Evolutionary conservation across 805 yeast species (phyloP).

Genomic region (Danielia reshetovae): DNA sequence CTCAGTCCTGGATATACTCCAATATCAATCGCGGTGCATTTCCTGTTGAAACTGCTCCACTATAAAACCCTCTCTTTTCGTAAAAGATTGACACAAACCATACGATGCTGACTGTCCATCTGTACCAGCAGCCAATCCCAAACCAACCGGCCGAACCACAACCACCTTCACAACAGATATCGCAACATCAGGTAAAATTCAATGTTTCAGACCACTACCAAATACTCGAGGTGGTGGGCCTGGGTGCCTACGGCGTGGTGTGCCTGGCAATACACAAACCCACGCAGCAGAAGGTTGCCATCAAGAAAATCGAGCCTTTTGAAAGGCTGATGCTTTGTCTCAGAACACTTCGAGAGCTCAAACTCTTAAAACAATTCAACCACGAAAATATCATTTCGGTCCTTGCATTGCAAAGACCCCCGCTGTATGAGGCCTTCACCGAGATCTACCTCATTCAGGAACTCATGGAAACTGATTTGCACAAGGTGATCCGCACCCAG

Average conservation of each 20-base stretch:
- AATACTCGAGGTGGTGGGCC: constrained; percentile 81
- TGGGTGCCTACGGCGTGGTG: constrained; percentile 95
- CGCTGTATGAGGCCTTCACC: constrained; percentile 65
- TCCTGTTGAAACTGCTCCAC: too few relatives aligned
- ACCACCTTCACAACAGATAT: too few relatives aligned
- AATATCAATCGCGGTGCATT: too few relatives aligned
- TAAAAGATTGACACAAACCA: too few relatives aligned
- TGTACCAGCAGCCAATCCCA: too few relatives aligned
- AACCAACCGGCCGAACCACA: too few relatives aligned
- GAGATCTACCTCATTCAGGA: constrained; percentile 90
- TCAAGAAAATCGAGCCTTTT: constrained; percentile 90
- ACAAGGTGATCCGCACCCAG: constrained; percentile 78
- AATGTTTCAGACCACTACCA: constrained; percentile 86
- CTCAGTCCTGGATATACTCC: too few relatives aligned
- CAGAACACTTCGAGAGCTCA: constrained; percentile 85
- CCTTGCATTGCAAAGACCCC: constrained; percentile 85
- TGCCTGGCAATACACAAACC: constrained; percentile 87
- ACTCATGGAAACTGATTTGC: constrained; percentile 84
- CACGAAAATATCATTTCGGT: constrained; percentile 92
- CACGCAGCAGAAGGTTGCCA: constrained; percentile 85
- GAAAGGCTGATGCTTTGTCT: constrained; percentile 85
- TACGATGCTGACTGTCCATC: too few relatives aligned
- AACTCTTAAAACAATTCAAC: constrained; percentile 81
- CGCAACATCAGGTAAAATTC: too few relatives aligned
- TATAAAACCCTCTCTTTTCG: too few relatives aligned